Evolutionary conservation across 1,139 yeast species (phyloP), one percentile per base, ranked within the genome.

Genomic region (Saccharomycopsis hybrid): DNA sequence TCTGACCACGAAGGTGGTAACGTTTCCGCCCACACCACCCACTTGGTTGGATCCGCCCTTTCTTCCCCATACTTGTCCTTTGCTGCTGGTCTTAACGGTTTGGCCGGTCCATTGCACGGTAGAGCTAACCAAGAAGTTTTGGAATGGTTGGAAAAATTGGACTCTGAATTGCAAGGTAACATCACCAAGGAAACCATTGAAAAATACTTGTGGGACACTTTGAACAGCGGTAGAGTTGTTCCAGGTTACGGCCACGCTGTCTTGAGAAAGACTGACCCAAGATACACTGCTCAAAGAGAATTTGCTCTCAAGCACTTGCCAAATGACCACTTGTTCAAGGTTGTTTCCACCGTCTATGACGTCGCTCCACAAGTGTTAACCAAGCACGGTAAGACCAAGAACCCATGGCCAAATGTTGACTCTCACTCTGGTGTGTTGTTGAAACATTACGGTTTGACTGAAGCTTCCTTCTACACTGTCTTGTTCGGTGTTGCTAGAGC

Each of bases 1-100:
- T 89, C 95, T 51, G 97, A 90, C 71, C 97, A 90, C 74, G 97
- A 90, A 76, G 97, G 97, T 74, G 97, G 97, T 72, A 90, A 90
- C 67, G 97, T 90, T 56, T 87, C 96, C 56, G 97, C 97, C 49
- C 97, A 90, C 76, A 82, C 97, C 63, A 89, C 97, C 59, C 97
- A 90, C 73, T 78, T 90, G 71, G 97, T 90, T 58, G 97, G 97
- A 61, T 86, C 96, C 36, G 97, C 97, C 53, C 78, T 90, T 62
- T 83, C 96, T 29, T 89, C 95, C 54, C 97, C 97, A 65, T 88
- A 78, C 78, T 77, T 90, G 65, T 85, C 96, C 45, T 81, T 87
- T 62, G 84, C 97, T 56, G 96, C 97, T 53, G 97, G 97, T 70
- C 74, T 90, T 68, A 86, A 87, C 73, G 97, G 97, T 71, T 80